phyloP scores from a whole-genome alignment of 2,329 filamentous ascomycete genomes.

The Rhynchosporium graminicola region DNA sequence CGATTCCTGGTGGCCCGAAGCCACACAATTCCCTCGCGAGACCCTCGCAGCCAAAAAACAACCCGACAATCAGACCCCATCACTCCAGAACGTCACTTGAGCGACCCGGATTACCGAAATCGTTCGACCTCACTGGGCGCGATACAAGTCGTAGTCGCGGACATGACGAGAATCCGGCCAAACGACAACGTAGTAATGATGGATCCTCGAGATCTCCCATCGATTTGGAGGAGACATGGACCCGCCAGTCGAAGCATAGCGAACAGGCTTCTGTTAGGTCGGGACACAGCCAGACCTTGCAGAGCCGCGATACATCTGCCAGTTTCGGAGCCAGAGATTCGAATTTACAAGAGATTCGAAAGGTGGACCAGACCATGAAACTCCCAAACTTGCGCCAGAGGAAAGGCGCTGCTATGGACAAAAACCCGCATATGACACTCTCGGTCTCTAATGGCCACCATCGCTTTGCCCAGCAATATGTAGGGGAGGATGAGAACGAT shows the following conservation, averaged over 20 bases:
- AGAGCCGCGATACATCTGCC: neutral
- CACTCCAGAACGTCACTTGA: neutral
- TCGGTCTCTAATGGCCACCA: neutral
- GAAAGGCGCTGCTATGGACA: neutral
- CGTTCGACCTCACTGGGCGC: neutral
- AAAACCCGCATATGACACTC: too few species aligned
- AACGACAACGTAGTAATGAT: constrained; percentile 18
- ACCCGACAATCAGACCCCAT: neutral
- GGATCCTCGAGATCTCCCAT: constrained; percentile 17
- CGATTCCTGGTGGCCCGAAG: neutral
- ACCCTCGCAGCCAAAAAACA: neutral
- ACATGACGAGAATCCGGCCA: constrained; percentile 6
- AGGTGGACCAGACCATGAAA: constrained; percentile 11
- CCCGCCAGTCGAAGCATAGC: neutral
- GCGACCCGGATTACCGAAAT: neutral
- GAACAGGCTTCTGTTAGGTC: constrained; percentile 8
- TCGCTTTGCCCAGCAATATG: neutral
- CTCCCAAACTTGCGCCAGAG: neutral
- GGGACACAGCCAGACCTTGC: constrained; percentile 7
- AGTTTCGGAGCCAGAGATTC: neutral
- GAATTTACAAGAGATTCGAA: neutral
- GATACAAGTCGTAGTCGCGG: neutral
- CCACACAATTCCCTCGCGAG: constrained; percentile 1
- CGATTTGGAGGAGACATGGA: constrained; percentile 11
- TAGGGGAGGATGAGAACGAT: constrained; percentile 15